phyloP scores from a whole-genome alignment of 805 yeast species.

The Starmera amethionina region DNA sequence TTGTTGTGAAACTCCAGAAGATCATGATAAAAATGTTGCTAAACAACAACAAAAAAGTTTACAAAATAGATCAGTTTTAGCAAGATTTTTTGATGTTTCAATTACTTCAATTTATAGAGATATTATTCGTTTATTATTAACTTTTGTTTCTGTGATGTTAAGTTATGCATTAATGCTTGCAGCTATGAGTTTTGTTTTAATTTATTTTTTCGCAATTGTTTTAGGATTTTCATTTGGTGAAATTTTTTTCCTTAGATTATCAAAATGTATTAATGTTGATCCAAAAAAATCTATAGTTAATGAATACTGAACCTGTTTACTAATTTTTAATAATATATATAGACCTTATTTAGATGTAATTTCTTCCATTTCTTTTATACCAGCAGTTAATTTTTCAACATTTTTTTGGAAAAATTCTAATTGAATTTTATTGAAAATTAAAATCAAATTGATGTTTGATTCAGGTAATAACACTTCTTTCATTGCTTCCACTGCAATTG shows the following conservation, averaged over 20 bases:
- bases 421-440: constrained; percentile 62
- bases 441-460: constrained; percentile 52
- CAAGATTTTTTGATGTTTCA: constrained; percentile 27
- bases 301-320: too few relatives aligned
- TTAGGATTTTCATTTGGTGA: constrained; percentile 65
- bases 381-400: constrained; percentile 34
- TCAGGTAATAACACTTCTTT: constrained; percentile 59
- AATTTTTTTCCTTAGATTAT: constrained; percentile 53
- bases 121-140: constrained; percentile 40
- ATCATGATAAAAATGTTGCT: neutral
- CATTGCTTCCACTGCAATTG: constrained; percentile 73
- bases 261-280: constrained; percentile 28
- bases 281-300: constrained; percentile 2
- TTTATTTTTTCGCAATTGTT: constrained; percentile 66
- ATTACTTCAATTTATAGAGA: constrained; percentile 36
- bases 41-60: neutral
- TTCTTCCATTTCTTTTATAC: constrained; percentile 34
- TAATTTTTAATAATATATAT: too few relatives aligned
- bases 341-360: constrained; percentile 9
- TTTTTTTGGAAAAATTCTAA: constrained; percentile 51
- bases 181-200: constrained; percentile 59
- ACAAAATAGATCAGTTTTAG: constrained; percentile 12
- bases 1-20: neutral
- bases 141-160: constrained; percentile 54
- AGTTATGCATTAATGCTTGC: constrained; percentile 72